Percentiles rank a stretch among this genome's conserved stretches.
Conservation (phyloP, 2,329 filamentous ascomycete species). For the Pyrenophora tritici-repentis region DNA sequence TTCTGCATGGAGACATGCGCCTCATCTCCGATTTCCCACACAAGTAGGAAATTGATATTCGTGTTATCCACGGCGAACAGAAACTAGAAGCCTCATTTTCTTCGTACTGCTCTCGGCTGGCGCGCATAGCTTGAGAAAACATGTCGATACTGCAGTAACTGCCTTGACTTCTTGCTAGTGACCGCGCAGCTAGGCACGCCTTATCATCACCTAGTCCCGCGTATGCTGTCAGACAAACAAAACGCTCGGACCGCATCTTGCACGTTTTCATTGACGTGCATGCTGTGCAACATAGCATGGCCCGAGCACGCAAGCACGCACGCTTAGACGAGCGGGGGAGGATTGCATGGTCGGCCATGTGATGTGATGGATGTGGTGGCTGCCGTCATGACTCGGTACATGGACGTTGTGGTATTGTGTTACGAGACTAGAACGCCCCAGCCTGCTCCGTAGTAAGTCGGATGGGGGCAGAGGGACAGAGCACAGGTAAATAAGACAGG, state of each 20-base stretch:
- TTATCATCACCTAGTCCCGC: too few relatives aligned
- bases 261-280: conserved; percentile 10
- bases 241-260: background rate
- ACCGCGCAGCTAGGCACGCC: too few relatives aligned
- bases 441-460: background rate
- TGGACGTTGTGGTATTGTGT: conserved; percentile 6
- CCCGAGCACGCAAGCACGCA: conserved; percentile 1
- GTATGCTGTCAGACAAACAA: background rate
- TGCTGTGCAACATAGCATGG: conserved; percentile 10
- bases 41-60: too few relatives aligned
- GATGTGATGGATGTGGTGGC: background rate
- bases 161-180: too few relatives aligned
- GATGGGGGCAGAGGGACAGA: background rate
- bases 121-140: too few relatives aligned
- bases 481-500: too few relatives aligned
- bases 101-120: too few relatives aligned
- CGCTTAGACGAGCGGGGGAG: too few relatives aligned
- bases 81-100: too few relatives aligned
- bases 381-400: conserved; percentile 12
- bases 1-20: background rate
- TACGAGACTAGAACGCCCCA: background rate
- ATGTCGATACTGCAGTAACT: too few relatives aligned
- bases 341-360: too few relatives aligned
- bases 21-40: background rate
- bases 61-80: too few relatives aligned